phyloP scores from a whole-genome alignment of 169 alveolate genomes.

The Babesia ovata region DNA sequence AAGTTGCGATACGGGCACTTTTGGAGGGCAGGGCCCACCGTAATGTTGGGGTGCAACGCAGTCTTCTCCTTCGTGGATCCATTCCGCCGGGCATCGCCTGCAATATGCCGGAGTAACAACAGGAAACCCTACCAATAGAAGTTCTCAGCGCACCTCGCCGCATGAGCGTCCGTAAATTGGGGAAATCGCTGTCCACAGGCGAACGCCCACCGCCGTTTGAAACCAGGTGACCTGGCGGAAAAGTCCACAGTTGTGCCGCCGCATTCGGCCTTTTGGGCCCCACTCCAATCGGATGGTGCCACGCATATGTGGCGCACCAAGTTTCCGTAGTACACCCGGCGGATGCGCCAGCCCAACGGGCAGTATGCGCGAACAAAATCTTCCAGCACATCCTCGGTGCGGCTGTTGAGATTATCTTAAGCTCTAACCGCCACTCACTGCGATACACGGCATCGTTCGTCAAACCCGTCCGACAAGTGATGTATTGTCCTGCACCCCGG shows the following conservation, averaged over 20 bases:
- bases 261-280: slow-evolving; percentile 52
- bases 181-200: slow-evolving; percentile 73
- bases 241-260: slow-evolving; percentile 69
- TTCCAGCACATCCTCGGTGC: slow-evolving; percentile 23
- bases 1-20: slow-evolving; percentile 34
- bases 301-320: slow-evolving; percentile 52
- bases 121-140: slow-evolving; percentile 26
- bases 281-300: slow-evolving; percentile 51
- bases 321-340: slow-evolving; percentile 38
- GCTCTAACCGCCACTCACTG: slow-evolving; percentile 35
- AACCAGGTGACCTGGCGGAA: slow-evolving; percentile 62
- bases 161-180: slow-evolving; percentile 39
- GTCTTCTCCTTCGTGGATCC: slow-evolving; percentile 53
- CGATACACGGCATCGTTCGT: slow-evolving; percentile 53
- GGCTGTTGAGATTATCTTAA: slow-evolving; percentile 6
- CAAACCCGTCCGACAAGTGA: slow-evolving; percentile 26
- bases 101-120: too few species aligned
- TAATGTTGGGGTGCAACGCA: slow-evolving; percentile 74
- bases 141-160: slow-evolving; percentile 52
- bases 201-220: slow-evolving; percentile 71
- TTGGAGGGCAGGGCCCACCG: slow-evolving; percentile 66
- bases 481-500: slow-evolving; percentile 47
- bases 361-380: slow-evolving; percentile 71
- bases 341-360: slow-evolving; percentile 73
- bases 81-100: slow-evolving; percentile 70